phyloP scores from a whole-genome alignment of 2,329 filamentous ascomycete genomes.

The Phaeosphaeriaceae sp. region DNA sequence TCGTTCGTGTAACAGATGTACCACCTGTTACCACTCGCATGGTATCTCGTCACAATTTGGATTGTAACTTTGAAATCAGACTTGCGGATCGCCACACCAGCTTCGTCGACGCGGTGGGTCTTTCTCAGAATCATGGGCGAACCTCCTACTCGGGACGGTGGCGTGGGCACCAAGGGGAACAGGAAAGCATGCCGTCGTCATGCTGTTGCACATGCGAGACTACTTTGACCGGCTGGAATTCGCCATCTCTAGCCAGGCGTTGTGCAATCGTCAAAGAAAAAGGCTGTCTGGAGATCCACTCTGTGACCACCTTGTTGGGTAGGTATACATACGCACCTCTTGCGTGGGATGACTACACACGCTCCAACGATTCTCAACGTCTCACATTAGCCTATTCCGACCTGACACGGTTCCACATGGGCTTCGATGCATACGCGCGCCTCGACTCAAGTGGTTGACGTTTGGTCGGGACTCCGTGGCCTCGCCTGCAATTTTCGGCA shows the following conservation, averaged over 20 bases:
- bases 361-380: conserved; percentile 31
- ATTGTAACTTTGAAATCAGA: conserved; percentile 30
- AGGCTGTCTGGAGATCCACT: background rate
- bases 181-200: conserved; percentile 18
- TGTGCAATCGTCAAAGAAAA: background rate
- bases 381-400: conserved; percentile 47
- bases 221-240: background rate
- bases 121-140: conserved; percentile 22
- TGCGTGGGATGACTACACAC: conserved; percentile 5
- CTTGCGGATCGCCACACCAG: conserved; percentile 39
- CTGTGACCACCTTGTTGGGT: background rate
- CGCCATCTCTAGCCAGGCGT: background rate
- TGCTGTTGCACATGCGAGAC: conserved; percentile 1
- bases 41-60: conserved; percentile 4
- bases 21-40: conserved; percentile 3
- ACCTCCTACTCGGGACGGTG: conserved; percentile 32
- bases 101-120: conserved; percentile 17
- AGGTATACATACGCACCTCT: background rate
- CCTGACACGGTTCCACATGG: conserved; percentile 38
- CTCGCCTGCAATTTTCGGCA: conserved; percentile 22
- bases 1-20: background rate
- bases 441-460: conserved; percentile 13
- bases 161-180: conserved; percentile 22
- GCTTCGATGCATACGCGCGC: conserved; percentile 16
- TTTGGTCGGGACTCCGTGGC: conserved; percentile 10